A percentile compares a stretch with the other conserved stretches of the same genome.
These are phyloP conservation scores for Hypomontagnella submonticulosa DNA, from an alignment of 495 filamentous ascomycete genomes.

Conservation along the genomic window DNA sequence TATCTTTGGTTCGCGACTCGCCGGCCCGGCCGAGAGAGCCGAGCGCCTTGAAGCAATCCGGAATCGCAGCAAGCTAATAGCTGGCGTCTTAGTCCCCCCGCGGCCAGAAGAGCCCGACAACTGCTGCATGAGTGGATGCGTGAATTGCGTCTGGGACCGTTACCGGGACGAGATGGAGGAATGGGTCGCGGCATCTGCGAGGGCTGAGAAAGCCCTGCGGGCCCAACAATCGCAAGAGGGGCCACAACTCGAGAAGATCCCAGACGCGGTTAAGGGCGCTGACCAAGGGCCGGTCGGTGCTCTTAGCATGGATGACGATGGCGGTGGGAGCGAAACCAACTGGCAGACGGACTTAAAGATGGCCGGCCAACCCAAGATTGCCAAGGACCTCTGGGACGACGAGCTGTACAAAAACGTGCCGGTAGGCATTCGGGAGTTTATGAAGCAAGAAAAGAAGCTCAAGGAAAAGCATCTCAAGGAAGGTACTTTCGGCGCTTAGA, in stretches of 20 bases:
- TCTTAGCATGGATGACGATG: constrained; percentile 82
- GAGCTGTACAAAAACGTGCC: constrained; percentile 85
- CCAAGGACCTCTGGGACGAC: constrained; percentile 61
- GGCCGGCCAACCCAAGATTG: constrained; percentile 45
- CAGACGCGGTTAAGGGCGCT: constrained; percentile 1
- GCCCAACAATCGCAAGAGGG: constrained; percentile 35
- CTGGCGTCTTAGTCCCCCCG: constrained; percentile 84
- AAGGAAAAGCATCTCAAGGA: constrained; percentile 74
- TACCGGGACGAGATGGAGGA: constrained; percentile 92
- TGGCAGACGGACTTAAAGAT: constrained; percentile 63
- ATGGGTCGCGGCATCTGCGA: constrained; percentile 71
- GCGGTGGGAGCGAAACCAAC: constrained; percentile 75
- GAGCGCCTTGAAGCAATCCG: constrained; percentile 68
- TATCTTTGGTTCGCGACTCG: constrained; percentile 80
- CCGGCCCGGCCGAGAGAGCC: constrained; percentile 71
- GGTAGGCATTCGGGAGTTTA: constrained; percentile 95
- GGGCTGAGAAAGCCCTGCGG: constrained; percentile 62
- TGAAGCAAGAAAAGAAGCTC: constrained; percentile 94
- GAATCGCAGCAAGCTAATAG: constrained; percentile 67
- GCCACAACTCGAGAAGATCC: constrained; percentile 8
- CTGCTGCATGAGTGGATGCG: constrained; percentile 98
- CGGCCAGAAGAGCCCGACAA: constrained; percentile 92
- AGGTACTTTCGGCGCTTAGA: constrained; percentile 53
- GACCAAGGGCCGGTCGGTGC: constrained; percentile 38
- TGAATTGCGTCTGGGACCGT: constrained; percentile 96